Evolutionary conservation across 1,284 basidiomycete genomes (phyloP).

Genomic region (Papiliotrema terrestris): DNA sequence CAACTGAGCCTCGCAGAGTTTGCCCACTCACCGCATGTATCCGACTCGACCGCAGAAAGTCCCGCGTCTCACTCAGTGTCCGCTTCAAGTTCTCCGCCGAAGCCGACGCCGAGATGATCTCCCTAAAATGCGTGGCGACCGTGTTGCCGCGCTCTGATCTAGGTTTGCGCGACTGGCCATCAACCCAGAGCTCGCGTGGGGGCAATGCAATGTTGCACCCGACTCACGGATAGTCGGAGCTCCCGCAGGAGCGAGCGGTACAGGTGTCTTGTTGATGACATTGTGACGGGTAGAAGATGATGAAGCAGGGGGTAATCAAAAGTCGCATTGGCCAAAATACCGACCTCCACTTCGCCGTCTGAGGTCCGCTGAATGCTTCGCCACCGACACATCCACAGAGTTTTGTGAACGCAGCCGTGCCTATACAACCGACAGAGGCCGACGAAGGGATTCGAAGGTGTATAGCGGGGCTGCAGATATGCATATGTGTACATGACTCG

Average conservation of each 20-base stretch:
- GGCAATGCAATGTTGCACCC: constrained; percentile 1
- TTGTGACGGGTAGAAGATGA: background rate
- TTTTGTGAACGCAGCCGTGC: too few relatives aligned
- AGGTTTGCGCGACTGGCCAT: constrained; percentile 52
- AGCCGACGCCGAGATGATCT: constrained; percentile 51
- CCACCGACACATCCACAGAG: too few relatives aligned
- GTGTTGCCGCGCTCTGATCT: constrained; percentile 52
- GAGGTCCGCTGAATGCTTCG: too few relatives aligned
- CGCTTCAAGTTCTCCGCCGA: constrained; percentile 29
- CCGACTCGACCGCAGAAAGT: constrained; percentile 69
- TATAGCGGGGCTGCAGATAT: background rate
- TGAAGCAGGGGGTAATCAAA: too few relatives aligned
- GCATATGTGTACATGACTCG: background rate
- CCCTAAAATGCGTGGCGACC: constrained; percentile 58
- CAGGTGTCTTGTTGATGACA: constrained; percentile 22
- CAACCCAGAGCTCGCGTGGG: background rate
- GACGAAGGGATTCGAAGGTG: too few relatives aligned
- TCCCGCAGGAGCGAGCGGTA: constrained; percentile 47
- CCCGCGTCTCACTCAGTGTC: constrained; percentile 63
- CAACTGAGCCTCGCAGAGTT: too few relatives aligned
- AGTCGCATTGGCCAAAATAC: too few relatives aligned
- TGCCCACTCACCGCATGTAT: constrained; percentile 54
- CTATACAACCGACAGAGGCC: too few relatives aligned
- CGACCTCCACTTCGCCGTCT: too few relatives aligned
- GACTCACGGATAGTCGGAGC: constrained; percentile 42